phyloP scores from a whole-genome alignment of 176 grass and related monocot genomes.

The Phragmites australis region DNA sequence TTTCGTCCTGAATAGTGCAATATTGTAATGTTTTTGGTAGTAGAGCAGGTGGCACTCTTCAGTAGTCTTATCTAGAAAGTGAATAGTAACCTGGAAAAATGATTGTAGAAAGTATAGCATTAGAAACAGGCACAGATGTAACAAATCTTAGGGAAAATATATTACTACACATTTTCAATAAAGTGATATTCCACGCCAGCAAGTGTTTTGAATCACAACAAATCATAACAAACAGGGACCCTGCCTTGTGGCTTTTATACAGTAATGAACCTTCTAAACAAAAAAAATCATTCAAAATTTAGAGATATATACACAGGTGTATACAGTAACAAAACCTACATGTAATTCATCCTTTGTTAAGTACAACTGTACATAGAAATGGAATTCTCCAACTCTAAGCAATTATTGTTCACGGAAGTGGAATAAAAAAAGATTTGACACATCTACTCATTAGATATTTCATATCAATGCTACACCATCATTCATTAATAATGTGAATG shows the following conservation, averaged over 20 bases:
- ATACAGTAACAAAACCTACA: background rate
- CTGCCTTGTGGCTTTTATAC: background rate
- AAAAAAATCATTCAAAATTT: background rate
- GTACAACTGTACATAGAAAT: background rate
- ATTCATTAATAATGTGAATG: background rate
- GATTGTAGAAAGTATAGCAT: background rate
- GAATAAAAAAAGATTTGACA: background rate
- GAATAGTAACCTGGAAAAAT: constrained; percentile 1
- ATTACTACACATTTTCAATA: background rate
- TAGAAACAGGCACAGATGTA: background rate
- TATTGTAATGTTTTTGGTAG: constrained; percentile 22
- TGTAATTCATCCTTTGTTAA: background rate
- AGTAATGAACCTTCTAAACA: background rate
- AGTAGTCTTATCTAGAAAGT: background rate
- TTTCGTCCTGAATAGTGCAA: constrained; percentile 1
- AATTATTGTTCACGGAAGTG: background rate
- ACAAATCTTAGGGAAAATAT: background rate
- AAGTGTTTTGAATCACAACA: background rate
- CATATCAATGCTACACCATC: background rate
- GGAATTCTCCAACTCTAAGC: background rate
- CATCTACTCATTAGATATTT: background rate
- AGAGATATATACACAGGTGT: background rate
- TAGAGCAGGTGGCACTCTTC: background rate
- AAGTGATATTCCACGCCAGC: background rate
- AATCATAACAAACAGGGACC: background rate